A percentile compares a stretch with the other conserved stretches of the same genome.
Evolutionary conservation across 2,329 filamentous ascomycete genomes (phyloP).

Genomic region (Dothidotthia symphoricarpi): DNA sequence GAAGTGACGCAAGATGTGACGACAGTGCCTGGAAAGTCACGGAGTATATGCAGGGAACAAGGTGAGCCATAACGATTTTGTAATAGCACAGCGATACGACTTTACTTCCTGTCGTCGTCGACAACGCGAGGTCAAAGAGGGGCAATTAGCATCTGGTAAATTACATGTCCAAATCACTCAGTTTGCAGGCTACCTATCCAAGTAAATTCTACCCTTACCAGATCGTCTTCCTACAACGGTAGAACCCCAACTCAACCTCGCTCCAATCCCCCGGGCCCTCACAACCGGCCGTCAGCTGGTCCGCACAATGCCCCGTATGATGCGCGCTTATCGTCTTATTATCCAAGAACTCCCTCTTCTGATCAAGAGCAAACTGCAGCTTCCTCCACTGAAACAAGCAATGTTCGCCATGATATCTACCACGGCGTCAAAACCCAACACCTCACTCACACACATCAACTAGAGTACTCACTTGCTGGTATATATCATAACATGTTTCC

Average conservation of each 20-base stretch:
- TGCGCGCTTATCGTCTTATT: not conserved
- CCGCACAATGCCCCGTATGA: slow-evolving; percentile 1
- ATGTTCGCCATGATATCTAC: slow-evolving; percentile 1
- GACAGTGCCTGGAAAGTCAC: too few relatives aligned
- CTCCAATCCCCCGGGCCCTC: not conserved
- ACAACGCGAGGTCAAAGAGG: too few relatives aligned
- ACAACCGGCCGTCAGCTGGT: not conserved
- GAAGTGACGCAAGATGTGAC: too few relatives aligned
- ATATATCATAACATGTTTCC: not conserved
- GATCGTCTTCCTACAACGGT: slow-evolving; percentile 1
- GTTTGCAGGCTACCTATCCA: too few relatives aligned
- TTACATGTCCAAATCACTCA: too few relatives aligned
- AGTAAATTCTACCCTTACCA: too few relatives aligned
- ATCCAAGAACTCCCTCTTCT: not conserved
- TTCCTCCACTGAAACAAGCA: slow-evolving; percentile 1
- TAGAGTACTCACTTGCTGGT: not conserved
- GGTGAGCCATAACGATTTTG: too few relatives aligned
- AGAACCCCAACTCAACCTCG: slow-evolving; percentile 1
- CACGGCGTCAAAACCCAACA: not conserved
- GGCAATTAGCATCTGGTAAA: too few relatives aligned
- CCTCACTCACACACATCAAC: too few relatives aligned
- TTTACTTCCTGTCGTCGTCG: too few relatives aligned
- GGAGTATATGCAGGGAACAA: too few relatives aligned
- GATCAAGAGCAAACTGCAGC: not conserved
- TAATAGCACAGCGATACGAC: too few relatives aligned